A percentile compares a stretch with the other conserved stretches of the same genome.
These are phyloP conservation scores for Macrolepiota dolichaula DNA, from an alignment of 768 basidiomycete genomes.

Conservation along the genomic window DNA sequence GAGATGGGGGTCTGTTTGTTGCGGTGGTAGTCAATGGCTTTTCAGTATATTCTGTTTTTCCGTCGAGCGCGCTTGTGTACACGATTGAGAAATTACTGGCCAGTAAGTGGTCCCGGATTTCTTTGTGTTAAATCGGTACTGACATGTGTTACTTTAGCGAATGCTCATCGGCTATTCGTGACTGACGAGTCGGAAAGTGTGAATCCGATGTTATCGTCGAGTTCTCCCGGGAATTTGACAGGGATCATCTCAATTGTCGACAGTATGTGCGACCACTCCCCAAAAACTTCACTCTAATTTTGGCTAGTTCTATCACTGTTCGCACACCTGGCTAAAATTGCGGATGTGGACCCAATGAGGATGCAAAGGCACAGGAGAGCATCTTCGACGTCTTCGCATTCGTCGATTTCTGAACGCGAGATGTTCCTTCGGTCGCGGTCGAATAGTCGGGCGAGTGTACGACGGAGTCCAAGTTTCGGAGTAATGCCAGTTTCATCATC, in stretches of 20 bases:
- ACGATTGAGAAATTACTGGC: conserved; percentile 80
- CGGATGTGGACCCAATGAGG: conserved; percentile 70
- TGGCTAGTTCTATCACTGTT: conserved; percentile 73
- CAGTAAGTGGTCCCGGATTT: conserved; percentile 45
- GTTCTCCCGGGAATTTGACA: conserved; percentile 46
- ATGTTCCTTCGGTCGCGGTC: conserved; percentile 36
- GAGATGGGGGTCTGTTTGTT: background rate
- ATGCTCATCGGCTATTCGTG: conserved; percentile 77
- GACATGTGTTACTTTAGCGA: conserved; percentile 44
- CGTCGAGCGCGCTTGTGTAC: conserved; percentile 60
- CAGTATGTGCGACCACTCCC: conserved; percentile 40
- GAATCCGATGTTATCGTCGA: conserved; percentile 44
- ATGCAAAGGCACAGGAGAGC: conserved; percentile 80
- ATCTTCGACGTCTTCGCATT: conserved; percentile 65
- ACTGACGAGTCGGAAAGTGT: conserved; percentile 57
- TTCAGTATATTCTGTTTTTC: conserved; percentile 72
- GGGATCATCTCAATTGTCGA: conserved; percentile 85
- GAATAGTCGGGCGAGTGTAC: conserved; percentile 34
- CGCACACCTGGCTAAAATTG: conserved; percentile 68
- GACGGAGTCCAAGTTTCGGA: conserved; percentile 28
- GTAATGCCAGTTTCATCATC: conserved; percentile 19
- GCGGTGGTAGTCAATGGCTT: background rate
- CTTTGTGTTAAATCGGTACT: background rate
- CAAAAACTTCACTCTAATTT: background rate
- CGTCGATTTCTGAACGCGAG: conserved; percentile 38